Evolutionary conservation across 2,329 filamentous ascomycete species (phyloP), one percentile per base, ranked within the genome.

Genomic region (Diaporthe sp.): DNA sequence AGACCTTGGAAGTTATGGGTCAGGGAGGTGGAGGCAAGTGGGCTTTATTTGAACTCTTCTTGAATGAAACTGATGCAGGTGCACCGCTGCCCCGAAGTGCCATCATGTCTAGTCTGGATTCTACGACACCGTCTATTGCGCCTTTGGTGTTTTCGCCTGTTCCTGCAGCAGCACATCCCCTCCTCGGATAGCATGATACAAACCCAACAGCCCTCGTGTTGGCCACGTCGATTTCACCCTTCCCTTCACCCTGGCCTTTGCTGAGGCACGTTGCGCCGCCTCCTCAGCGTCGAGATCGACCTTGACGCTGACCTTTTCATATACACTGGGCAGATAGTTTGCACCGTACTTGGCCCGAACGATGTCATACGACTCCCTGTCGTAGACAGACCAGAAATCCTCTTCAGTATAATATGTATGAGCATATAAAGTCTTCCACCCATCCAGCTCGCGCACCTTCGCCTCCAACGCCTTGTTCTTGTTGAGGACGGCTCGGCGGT

Each of bases 371-470:
- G 89, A 90, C 10, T 84, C 79, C 51, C 87, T 85, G 80, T 93
- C 89, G 76, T 94, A 94, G 72, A 90, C 86, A 13, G 85, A 82
- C 92, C 92, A 94, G 81, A 94, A 94, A 78, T 94, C 92, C 0
- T 90, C 87, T 80, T 93, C 89, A 4, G 87, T 90, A 81, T 93
- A 93, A 82, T 92, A 94, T 0, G 91, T 90, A 75, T 94, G 92
- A 0, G 92, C 92, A 77, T 94, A 94, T 1, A 94, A 83, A 86
- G 91, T 93, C 83, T 94, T 94, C 85, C 91, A 92, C 8, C 93
- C 93, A 3, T 89, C 86, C 9, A 92, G 85, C 37, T 89, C 87
- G 12, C 87, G 86, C 0, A 94, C 86, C 73, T 89, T 90, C 12
- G 85, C 83, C 82, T 94, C 93, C 1, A 94, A 85, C 0, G 86